These are phyloP conservation scores for Taphrina wiesneri DNA, from an alignment of 1,139 yeast genomes.

Conservation along the genomic window DNA sequence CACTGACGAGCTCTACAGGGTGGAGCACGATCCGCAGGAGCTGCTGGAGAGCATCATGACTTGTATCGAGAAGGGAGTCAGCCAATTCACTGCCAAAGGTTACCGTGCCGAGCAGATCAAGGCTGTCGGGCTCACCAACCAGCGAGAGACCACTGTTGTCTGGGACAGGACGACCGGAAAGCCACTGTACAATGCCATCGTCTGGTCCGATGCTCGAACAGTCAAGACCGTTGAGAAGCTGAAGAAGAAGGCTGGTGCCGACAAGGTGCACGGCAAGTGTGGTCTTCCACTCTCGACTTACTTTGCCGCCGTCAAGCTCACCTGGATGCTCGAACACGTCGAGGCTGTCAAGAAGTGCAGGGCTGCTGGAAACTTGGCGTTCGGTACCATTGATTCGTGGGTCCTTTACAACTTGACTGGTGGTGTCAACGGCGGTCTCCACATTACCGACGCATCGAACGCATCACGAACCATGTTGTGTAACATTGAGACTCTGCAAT, in stretches of 20 bases:
- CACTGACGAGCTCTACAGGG: conserved; percentile 55
- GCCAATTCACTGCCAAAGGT: conserved; percentile 44
- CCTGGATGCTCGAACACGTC: conserved; percentile 86
- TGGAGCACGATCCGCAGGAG: conserved; percentile 88
- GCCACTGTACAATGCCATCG: conserved; percentile 84
- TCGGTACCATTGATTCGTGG: conserved; percentile 96
- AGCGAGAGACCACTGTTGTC: conserved; percentile 91
- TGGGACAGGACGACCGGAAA: conserved; percentile 85
- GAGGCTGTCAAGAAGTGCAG: conserved; percentile 68
- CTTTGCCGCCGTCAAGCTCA: conserved; percentile 85
- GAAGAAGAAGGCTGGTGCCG: conserved; percentile 61
- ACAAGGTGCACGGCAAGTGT: conserved; percentile 62
- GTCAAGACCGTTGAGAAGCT: conserved; percentile 68
- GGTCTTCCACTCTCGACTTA: conserved; percentile 90
- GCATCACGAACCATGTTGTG: conserved; percentile 90
- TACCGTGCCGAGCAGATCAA: conserved; percentile 44
- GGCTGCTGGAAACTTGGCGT: conserved; percentile 75
- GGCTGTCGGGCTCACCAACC: conserved; percentile 71
- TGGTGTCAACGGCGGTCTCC: conserved; percentile 50
- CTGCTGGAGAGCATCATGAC: conserved; percentile 68
- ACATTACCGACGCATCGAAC: conserved; percentile 83
- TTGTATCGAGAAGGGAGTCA: conserved; percentile 47
- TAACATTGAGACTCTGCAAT: conserved; percentile 74
- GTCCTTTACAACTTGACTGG: conserved; percentile 80
- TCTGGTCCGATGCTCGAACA: conserved; percentile 95